A percentile compares a stretch with the other conserved stretches of the same genome.
phyloP scores from a whole-genome alignment of 768 basidiomycete genomes.

The Termitomyces sp. region DNA sequence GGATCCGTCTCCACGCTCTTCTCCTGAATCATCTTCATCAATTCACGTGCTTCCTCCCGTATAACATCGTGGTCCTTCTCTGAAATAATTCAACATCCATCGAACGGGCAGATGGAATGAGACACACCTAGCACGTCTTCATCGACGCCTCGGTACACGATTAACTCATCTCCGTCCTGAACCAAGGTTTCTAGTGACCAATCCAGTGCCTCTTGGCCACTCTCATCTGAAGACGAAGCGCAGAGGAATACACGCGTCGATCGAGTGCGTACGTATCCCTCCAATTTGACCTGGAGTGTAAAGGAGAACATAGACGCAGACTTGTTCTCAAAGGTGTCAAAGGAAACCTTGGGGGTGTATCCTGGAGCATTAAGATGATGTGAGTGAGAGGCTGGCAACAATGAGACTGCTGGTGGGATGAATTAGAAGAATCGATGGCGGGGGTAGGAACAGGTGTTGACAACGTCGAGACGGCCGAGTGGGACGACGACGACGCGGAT shows the following conservation, averaged over 20 bases:
- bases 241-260: conserved; percentile 88
- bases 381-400: conserved; percentile 13
- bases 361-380: conserved; percentile 19
- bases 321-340: conserved; percentile 85
- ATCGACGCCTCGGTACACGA: conserved; percentile 89
- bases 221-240: conserved; percentile 85
- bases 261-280: conserved; percentile 70
- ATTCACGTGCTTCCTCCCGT: conserved; percentile 81
- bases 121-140: conserved; percentile 75
- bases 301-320: conserved; percentile 84
- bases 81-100: conserved; percentile 20
- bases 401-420: conserved; percentile 8
- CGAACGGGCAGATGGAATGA: neutral
- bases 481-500: conserved; percentile 14
- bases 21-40: conserved; percentile 78
- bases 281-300: conserved; percentile 81
- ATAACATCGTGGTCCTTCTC: conserved; percentile 76
- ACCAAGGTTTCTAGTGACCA: conserved; percentile 88
- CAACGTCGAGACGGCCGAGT: conserved; percentile 4
- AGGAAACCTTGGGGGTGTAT: conserved; percentile 74
- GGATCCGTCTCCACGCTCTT: conserved; percentile 77
- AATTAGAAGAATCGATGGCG: neutral
- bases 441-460: conserved; percentile 7
- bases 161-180: conserved; percentile 88
- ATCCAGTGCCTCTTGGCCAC: conserved; percentile 82